Evolutionary conservation across 768 basidiomycete species (phyloP).

Genomic region (Phanerochaete sordida): DNA sequence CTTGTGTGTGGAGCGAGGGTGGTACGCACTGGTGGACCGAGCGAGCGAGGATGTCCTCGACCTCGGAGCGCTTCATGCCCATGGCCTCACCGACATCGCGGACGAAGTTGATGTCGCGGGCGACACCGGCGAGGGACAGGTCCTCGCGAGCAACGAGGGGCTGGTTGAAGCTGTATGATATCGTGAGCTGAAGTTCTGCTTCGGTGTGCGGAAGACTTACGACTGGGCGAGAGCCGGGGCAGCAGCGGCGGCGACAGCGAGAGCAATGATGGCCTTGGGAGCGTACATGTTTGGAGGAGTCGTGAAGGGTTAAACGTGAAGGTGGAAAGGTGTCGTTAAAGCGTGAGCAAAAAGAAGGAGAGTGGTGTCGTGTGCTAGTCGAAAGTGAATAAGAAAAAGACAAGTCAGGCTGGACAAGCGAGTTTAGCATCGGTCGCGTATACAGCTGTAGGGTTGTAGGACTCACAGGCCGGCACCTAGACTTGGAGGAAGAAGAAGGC

Average conservation of each 20-base stretch:
- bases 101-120: neutral
- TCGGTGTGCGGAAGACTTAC: neutral
- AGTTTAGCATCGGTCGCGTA: neutral
- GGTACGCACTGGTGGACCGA: neutral
- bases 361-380: neutral
- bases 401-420: conserved; percentile 2
- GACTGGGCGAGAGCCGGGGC: neutral
- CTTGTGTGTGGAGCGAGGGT: neutral
- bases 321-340: conserved; percentile 1
- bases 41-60: neutral
- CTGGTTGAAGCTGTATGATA: neutral
- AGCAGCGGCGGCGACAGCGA: neutral
- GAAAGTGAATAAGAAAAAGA: neutral
- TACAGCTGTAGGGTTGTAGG: neutral
- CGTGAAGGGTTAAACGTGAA: neutral
- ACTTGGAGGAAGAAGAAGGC: conserved; percentile 1
- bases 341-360: neutral
- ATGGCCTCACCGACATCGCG: neutral
- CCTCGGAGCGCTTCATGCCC: neutral
- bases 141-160: neutral
- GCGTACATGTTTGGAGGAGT: conserved; percentile 3
- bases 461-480: conserved; percentile 4
- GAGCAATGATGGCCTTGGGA: conserved; percentile 4
- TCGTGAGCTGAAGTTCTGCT: neutral
- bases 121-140: neutral